Conservation (phyloP, 1,139 yeast species). For the Candida freyschussii region DNA sequence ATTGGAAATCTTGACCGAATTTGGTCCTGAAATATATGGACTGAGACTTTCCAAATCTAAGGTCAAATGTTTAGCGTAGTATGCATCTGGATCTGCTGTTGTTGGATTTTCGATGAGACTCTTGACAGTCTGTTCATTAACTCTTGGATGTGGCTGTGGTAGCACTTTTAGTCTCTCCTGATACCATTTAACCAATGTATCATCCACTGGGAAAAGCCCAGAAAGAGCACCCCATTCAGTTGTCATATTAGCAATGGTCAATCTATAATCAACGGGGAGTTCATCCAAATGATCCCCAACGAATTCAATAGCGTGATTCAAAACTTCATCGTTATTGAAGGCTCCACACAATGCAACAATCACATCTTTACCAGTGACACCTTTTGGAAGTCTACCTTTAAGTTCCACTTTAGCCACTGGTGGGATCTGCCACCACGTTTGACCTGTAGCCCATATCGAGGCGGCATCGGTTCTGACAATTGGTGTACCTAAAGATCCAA, state of each 20-base stretch:
- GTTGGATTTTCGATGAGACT: constrained; percentile 41
- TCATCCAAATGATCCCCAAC: constrained; percentile 78
- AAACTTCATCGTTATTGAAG: constrained; percentile 92
- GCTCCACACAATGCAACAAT: constrained; percentile 94
- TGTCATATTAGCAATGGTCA: constrained; percentile 98
- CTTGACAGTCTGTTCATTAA: constrained; percentile 56
- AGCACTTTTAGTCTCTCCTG: constrained; percentile 56
- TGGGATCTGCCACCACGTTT: constrained; percentile 99
- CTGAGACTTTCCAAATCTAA: constrained; percentile 79
- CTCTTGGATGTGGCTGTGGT: constrained; percentile 83
- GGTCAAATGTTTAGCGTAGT: constrained; percentile 79
- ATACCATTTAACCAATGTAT: constrained; percentile 72
- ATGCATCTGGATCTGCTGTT: constrained; percentile 69
- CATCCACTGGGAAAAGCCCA: constrained; percentile 93
- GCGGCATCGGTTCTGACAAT: constrained; percentile 99
- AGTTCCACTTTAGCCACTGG: constrained; percentile 95
- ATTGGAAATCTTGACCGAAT: constrained; percentile 87
- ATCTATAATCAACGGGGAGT: constrained; percentile 81
- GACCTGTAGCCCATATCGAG: constrained; percentile 98
- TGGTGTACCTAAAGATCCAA: constrained; percentile 94
- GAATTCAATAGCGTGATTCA: constrained; percentile 96
- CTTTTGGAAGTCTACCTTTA: constrained; percentile 73
- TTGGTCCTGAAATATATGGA: constrained; percentile 96
- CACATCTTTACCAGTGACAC: constrained; percentile 94
- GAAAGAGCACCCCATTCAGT: constrained; percentile 99